Evolutionary conservation across 495 filamentous ascomycete genomes (phyloP).

Genomic region (Daldinia loculata): DNA sequence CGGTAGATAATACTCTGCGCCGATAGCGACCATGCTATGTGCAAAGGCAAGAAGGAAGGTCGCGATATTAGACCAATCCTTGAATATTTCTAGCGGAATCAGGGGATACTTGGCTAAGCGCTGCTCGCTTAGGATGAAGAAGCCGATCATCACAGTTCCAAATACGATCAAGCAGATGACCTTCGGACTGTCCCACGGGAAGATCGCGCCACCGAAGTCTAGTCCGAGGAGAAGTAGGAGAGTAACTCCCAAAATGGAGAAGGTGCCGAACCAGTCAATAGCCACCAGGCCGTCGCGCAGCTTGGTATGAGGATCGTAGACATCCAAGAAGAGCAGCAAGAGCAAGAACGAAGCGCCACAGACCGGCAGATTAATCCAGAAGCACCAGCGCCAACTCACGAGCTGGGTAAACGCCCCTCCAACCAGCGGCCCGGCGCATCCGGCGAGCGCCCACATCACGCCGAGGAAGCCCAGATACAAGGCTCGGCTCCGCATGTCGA

Average conservation of each 20-base stretch:
- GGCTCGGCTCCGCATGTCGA: slow-evolving; percentile 51
- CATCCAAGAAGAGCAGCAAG: slow-evolving; percentile 66
- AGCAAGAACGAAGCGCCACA: slow-evolving; percentile 61
- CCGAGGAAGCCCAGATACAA: slow-evolving; percentile 55
- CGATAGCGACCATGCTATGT: slow-evolving; percentile 57
- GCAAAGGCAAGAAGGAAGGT: slow-evolving; percentile 60
- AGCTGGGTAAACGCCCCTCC: slow-evolving; percentile 71
- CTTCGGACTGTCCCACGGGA: slow-evolving; percentile 72
- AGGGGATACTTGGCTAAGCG: slow-evolving; percentile 73
- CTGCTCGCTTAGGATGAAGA: slow-evolving; percentile 70
- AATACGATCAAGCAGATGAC: slow-evolving; percentile 78
- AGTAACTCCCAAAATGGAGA: slow-evolving; percentile 69
- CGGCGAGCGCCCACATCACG: slow-evolving; percentile 72
- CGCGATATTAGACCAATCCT: slow-evolving; percentile 65
- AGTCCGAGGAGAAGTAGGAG: slow-evolving; percentile 79
- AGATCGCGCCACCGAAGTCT: slow-evolving; percentile 72
- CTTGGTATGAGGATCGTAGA: slow-evolving; percentile 66
- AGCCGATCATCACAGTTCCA: slow-evolving; percentile 62
- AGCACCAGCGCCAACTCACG: slow-evolving; percentile 46
- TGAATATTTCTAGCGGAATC: slow-evolving; percentile 72
- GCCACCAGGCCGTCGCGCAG: slow-evolving; percentile 59
- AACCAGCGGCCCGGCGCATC: slow-evolving; percentile 71
- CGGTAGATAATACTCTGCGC: slow-evolving; percentile 72
- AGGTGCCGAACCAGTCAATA: slow-evolving; percentile 60
- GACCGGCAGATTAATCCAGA: slow-evolving; percentile 68